A percentile compares a stretch with the other conserved stretches of the same genome.
phyloP scores from a whole-genome alignment of 192 early-diverging fungal species.

The Borealophlyctis nickersoniae region DNA sequence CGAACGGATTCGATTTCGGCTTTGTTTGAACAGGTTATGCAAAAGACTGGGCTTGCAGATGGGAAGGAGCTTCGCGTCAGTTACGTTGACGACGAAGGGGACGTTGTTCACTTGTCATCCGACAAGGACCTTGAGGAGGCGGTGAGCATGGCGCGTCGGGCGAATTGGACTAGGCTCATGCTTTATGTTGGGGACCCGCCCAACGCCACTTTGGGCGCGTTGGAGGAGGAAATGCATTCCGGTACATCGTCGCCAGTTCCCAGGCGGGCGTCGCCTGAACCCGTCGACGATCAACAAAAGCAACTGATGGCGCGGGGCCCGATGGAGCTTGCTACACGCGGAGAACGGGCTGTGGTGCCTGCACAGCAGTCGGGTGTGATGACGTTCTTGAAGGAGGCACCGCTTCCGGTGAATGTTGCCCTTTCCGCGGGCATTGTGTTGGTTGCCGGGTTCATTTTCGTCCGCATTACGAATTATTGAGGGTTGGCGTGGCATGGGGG shows the following conservation, averaged over 20 bases:
- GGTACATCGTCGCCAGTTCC: background rate
- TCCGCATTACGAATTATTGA: conserved; percentile 23
- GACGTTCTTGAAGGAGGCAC: conserved; percentile 43
- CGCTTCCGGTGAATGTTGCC: conserved; percentile 53
- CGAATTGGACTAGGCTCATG: conserved; percentile 73
- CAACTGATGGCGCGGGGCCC: background rate
- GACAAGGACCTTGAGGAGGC: conserved; percentile 86
- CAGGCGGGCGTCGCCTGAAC: background rate
- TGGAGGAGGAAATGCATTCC: background rate
- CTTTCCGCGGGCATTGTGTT: conserved; percentile 47
- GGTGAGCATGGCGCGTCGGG: conserved; percentile 72
- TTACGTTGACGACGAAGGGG: conserved; percentile 94
- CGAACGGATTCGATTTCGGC: conserved; percentile 20
- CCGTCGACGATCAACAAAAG: background rate
- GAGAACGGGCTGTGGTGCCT: background rate
- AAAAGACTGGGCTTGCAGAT: conserved; percentile 19
- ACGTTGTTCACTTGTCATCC: conserved; percentile 77
- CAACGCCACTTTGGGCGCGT: background rate
- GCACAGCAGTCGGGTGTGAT: conserved; percentile 14
- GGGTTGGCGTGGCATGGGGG: too few relatives aligned
- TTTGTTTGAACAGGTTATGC: conserved; percentile 16
- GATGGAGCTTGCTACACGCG: background rate
- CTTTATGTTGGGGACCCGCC: conserved; percentile 41
- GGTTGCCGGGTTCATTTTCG: conserved; percentile 36
- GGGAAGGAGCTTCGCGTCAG: conserved; percentile 13